These are phyloP conservation scores for Waltergamsia citrina DNA, from an alignment of 2,329 filamentous ascomycete species.

Conservation along the genomic window DNA sequence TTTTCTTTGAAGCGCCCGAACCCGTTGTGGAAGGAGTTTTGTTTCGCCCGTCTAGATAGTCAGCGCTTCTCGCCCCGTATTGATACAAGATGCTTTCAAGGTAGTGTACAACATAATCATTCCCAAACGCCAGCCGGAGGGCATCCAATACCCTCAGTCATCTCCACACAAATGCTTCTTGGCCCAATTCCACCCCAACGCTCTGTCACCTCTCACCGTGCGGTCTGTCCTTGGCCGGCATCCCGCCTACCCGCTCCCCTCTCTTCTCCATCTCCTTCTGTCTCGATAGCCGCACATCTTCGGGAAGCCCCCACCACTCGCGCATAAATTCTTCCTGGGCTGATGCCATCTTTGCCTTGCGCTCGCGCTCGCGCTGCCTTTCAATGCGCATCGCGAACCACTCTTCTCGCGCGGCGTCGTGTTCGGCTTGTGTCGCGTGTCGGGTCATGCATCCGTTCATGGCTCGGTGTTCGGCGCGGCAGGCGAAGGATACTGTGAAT, in stretches of 20 bases:
- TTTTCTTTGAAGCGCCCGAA: too few relatives aligned
- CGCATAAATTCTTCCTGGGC: slow-evolving; percentile 57
- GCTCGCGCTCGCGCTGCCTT: slow-evolving; percentile 57
- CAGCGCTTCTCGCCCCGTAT: neutral
- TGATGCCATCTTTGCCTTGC: slow-evolving; percentile 46
- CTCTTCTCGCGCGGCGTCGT: slow-evolving; percentile 83
- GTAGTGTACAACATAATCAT: neutral
- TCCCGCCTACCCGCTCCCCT: slow-evolving; percentile 47
- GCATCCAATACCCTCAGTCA: neutral
- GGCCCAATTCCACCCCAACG: neutral
- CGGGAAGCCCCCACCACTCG: slow-evolving; percentile 58
- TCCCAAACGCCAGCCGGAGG: slow-evolving; percentile 1
- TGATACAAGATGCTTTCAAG: neutral
- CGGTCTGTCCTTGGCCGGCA: slow-evolving; percentile 26
- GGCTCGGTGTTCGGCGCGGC: slow-evolving; percentile 64
- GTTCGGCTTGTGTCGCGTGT: slow-evolving; percentile 74
- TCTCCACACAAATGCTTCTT: neutral
- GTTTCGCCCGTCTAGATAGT: neutral
- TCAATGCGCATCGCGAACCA: slow-evolving; percentile 79
- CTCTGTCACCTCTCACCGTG: slow-evolving; percentile 1
- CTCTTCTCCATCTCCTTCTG: slow-evolving; percentile 42
- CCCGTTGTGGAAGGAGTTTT: neutral
- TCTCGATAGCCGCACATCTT: slow-evolving; percentile 41
- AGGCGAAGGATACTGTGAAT: slow-evolving; percentile 79
- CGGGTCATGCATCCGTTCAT: slow-evolving; percentile 95